phyloP scores from a whole-genome alignment of 345 rosid species.

The Carallia brachiata region DNA sequence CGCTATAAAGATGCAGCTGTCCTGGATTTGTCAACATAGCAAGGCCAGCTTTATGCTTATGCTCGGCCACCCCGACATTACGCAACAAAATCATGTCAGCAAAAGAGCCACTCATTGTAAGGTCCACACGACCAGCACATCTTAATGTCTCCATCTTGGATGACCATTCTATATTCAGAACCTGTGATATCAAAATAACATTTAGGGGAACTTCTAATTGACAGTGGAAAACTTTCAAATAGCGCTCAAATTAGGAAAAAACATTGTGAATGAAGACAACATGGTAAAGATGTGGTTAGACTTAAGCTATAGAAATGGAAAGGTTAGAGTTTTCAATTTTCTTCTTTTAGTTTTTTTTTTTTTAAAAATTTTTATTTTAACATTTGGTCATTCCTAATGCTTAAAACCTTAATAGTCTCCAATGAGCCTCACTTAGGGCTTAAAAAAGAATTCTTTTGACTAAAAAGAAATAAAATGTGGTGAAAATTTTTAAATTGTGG shows the following conservation, averaged over 20 bases:
- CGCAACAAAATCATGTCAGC: slow-evolving; percentile 79
- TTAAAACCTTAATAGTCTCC: too few species aligned
- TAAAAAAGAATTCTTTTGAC: too few species aligned
- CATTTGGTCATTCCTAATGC: too few species aligned
- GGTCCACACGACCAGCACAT: slow-evolving; percentile 62
- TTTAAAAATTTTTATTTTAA: too few species aligned
- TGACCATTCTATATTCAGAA: slow-evolving; percentile 72
- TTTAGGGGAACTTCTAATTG: slow-evolving; percentile 5
- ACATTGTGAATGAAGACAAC: too few species aligned
- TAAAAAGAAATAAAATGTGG: too few species aligned
- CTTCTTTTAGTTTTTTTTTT: too few species aligned
- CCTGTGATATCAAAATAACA: slow-evolving; percentile 36
- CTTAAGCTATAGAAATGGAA: neutral
- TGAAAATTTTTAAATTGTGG: too few species aligned
- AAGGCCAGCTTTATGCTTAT: slow-evolving; percentile 36
- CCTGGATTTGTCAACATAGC: slow-evolving; percentile 74
- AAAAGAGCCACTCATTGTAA: slow-evolving; percentile 69
- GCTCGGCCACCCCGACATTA: slow-evolving; percentile 35
- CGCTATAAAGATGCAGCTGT: slow-evolving; percentile 62
- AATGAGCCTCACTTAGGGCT: too few species aligned
- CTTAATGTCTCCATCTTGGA: slow-evolving; percentile 57
- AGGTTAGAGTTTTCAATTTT: too few species aligned
- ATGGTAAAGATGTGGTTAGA: neutral
- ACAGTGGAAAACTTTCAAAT: slow-evolving; percentile 5
- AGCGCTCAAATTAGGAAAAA: slow-evolving; percentile 1